Evolutionary conservation across 768 basidiomycete species (phyloP), one percentile per base, ranked within the genome.

Genomic region (Mycena crocata): DNA sequence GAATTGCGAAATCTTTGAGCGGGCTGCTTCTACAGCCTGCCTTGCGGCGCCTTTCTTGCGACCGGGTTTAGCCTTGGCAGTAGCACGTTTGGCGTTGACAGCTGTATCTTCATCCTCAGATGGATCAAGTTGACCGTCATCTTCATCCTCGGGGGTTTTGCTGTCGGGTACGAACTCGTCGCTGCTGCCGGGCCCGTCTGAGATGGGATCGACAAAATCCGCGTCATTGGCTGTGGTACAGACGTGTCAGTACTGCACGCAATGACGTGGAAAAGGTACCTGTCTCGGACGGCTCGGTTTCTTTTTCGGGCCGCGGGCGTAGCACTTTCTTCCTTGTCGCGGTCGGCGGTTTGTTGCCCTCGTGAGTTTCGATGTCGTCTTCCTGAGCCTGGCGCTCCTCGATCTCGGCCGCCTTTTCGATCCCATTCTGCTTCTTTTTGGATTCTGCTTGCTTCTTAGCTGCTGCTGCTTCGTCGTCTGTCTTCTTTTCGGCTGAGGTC

Each of bases 301-400:
- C 8, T 17, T 40, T 40, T 37, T 6, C 23, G 19, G 50, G 61
- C 2, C 62, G 42, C 9, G 32, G 23, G 5, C 62, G 52, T 26
- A 48, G 12, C 1, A 48, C 26, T n/a, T 63, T 63, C 24, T 21
- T 24, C 10, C 3, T 21, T 19, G 23, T 37, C 7, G 44, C 31
- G 13, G 62, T n/a, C 2, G 61, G 51, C 3, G 50, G 51, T 17
- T 63, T 30, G n/a, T 63, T 48, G 17, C 51, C 59, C 23, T 52
- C 15, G 10, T 10, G 35, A n/a, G n/a, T n/a, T n/a, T n/a, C n/a
- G n/a, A n/a, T n/a, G n/a, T 51, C 50, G 9, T n/a, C 32, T 14
- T 15, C 34, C 15, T n/a, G n/a, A n/a, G n/a, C n/a, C n/a, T n/a
- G n/a, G n/a, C 30, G 48, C n/a, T 40, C 19, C 32, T 58, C 57